phyloP scores from a whole-genome alignment of 495 filamentous ascomycete species.

The Parathielavia appendiculata region DNA sequence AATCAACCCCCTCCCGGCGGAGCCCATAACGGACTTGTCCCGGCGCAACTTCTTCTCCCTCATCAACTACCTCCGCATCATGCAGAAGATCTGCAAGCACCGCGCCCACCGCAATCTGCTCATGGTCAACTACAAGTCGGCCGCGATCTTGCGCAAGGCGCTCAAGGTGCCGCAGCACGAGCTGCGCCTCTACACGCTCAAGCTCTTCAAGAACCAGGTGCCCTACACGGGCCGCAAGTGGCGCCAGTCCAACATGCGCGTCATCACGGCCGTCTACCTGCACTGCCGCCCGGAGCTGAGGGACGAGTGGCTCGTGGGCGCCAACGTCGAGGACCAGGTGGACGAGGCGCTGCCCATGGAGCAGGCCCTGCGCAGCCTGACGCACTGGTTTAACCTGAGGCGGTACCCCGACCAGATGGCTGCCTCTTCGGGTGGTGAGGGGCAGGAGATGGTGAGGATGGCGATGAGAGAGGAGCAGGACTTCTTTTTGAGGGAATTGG shows the following conservation, averaged over 20 bases:
- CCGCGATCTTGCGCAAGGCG: constrained; percentile 78
- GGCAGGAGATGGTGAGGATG: constrained; percentile 34
- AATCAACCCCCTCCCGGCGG: constrained; percentile 54
- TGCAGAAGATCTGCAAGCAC: constrained; percentile 94
- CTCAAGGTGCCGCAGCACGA: constrained; percentile 85
- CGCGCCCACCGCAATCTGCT: constrained; percentile 92
- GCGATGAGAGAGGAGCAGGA: constrained; percentile 74
- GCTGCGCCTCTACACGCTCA: constrained; percentile 88
- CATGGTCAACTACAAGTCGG: constrained; percentile 90
- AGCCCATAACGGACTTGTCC: constrained; percentile 83
- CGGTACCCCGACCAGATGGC: constrained; percentile 79
- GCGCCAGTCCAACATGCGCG: constrained; percentile 96
- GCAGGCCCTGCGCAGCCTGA: constrained; percentile 77
- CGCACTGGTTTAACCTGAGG: constrained; percentile 87
- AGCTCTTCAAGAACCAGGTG: constrained; percentile 96
- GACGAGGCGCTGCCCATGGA: constrained; percentile 88
- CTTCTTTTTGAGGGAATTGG: constrained; percentile 86
- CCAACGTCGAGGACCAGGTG: constrained; percentile 85
- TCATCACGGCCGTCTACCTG: constrained; percentile 93
- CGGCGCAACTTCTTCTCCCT: constrained; percentile 90
- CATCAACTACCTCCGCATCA: constrained; percentile 89
- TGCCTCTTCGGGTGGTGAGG: constrained; percentile 44
- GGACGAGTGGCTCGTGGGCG: constrained; percentile 91
- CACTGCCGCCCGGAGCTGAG: constrained; percentile 87
- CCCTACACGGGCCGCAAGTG: constrained; percentile 97